Base-by-base conservation (phyloP, 2,329 filamentous ascomycete species). In the Bimuria novae-zelandiae region DNA sequence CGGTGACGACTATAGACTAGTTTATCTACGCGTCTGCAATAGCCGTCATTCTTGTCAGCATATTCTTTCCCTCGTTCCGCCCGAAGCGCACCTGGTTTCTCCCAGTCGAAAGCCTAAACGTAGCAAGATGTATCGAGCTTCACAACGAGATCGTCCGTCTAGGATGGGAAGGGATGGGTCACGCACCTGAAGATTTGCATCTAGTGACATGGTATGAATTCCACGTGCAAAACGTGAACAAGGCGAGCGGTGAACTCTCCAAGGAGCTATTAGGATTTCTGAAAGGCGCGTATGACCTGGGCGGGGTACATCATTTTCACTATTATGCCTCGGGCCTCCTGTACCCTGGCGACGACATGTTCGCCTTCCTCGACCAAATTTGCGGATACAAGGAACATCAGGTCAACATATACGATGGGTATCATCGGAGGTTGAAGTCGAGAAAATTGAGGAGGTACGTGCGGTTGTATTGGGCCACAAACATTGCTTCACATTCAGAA, bases 1-100 rank as follows among this genome's bases (percentile, higher is more conserved):
- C n/a, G n/a, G n/a, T n/a, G n/a, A n/a, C n/a, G n/a, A n/a, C n/a
- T n/a, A 40, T 50, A 32, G 61, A 60, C 11, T 60, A 62, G 54
- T 58, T 63, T 45, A 45, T 37, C 3, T 57, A 55, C 42, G 52
- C 52, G 11, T 33, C 43, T 33, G 58, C 64, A 37, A 23, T 64
- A 29, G 59, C 59, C 8, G 44, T 49, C 22, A 54, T 54, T 51
- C 35, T 21, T 39, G 32, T 42, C 30, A 11, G n/a, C 7, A 36
- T 43, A n/a, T 22, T 45, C n/a, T 43, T 41, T 22, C 37, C 37
- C 3, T 33, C 39, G 16, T 25, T 49, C 7, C 21, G 44, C 10
- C 33, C 44, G 17, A 22, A 37, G 14, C 44, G 44, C 21, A 10
- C 23, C 5, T 19, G 5, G 1, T 47, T 47, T n/a, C 32, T 39